phyloP scores from a whole-genome alignment of 2,329 filamentous ascomycete genomes.

The Raffaelea ambrosiae region DNA sequence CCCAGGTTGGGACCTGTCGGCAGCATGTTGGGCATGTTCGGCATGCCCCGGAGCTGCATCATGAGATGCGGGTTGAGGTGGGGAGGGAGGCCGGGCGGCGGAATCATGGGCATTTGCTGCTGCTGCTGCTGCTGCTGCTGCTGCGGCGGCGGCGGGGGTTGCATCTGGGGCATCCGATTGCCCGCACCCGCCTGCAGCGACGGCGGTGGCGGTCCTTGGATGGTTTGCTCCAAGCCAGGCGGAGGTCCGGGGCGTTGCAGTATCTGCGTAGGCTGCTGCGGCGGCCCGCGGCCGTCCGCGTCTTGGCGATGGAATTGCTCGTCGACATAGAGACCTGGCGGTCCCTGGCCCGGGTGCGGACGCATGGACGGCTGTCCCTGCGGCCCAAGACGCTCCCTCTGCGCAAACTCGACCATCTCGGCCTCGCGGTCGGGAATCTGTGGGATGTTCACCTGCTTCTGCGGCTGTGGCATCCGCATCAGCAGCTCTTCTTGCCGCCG shows the following conservation, averaged over 20 bases:
- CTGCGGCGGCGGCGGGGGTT: slow-evolving; percentile 11
- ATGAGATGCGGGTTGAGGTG: slow-evolving; percentile 15
- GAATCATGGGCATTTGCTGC: slow-evolving; percentile 40
- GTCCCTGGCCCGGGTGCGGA: slow-evolving; percentile 27
- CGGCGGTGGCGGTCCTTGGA: slow-evolving; percentile 37
- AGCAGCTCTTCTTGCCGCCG: slow-evolving; percentile 44
- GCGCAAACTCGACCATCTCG: slow-evolving; percentile 31
- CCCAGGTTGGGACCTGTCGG: neutral
- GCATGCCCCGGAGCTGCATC: neutral
- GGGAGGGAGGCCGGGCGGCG: slow-evolving; percentile 44
- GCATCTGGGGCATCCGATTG: slow-evolving; percentile 25
- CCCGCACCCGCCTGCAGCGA: slow-evolving; percentile 39
- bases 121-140: slow-evolving; percentile 24
- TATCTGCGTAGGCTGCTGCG: slow-evolving; percentile 50
- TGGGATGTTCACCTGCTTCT: slow-evolving; percentile 37
- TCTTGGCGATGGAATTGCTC: slow-evolving; percentile 43
- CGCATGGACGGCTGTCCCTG: slow-evolving; percentile 27
- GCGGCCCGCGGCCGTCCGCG: slow-evolving; percentile 24
- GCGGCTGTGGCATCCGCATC: slow-evolving; percentile 44
- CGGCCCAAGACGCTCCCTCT: slow-evolving; percentile 18
- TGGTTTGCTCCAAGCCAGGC: slow-evolving; percentile 50
- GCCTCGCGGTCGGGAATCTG: slow-evolving; percentile 40
- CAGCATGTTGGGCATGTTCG: slow-evolving; percentile 30
- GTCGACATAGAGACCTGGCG: slow-evolving; percentile 42
- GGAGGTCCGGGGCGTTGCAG: slow-evolving; percentile 54